These are phyloP conservation scores for Clonostachys byssicola DNA, from an alignment of 2,329 filamentous ascomycete genomes.

Conservation along the genomic window DNA sequence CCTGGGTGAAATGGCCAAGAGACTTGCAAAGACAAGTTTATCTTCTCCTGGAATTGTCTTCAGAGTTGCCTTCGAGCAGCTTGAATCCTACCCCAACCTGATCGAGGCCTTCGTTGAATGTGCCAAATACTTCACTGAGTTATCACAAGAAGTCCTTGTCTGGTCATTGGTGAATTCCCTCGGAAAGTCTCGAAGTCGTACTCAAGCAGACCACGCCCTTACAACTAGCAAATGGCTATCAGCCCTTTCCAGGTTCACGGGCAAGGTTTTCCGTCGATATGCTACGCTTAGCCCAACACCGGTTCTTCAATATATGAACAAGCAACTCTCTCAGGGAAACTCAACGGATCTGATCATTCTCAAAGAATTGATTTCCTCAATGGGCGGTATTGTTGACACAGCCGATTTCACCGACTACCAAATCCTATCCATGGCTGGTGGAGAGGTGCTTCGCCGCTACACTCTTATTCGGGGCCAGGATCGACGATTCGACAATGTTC, in stretches of 20 bases:
- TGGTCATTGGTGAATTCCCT: constrained; percentile 84
- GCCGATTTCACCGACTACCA: constrained; percentile 86
- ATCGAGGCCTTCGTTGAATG: constrained; percentile 95
- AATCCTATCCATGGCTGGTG: constrained; percentile 83
- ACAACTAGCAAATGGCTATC: constrained; percentile 90
- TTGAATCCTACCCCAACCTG: constrained; percentile 91
- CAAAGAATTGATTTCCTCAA: constrained; percentile 83
- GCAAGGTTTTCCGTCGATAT: constrained; percentile 85
- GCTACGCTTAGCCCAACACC: constrained; percentile 78
- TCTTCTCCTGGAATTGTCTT: constrained; percentile 90
- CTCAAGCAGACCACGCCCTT: constrained; percentile 57
- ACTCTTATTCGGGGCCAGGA: constrained; percentile 80
- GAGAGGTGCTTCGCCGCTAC: constrained; percentile 72
- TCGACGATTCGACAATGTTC: constrained; percentile 70
- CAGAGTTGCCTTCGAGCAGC: constrained; percentile 80
- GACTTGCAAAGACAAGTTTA: constrained; percentile 87
- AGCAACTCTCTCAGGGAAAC: constrained; percentile 77
- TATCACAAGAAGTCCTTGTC: constrained; percentile 89
- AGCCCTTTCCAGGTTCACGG: constrained; percentile 85
- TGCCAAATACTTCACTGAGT: constrained; percentile 85
- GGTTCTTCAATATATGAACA: constrained; percentile 83
- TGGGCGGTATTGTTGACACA: constrained; percentile 89
- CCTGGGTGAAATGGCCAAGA: constrained; percentile 78
- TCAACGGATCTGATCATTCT: constrained; percentile 89
- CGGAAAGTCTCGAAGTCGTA: constrained; percentile 58